Evolutionary conservation across 257 asterid species (phyloP).

Genomic region (Anisodus tanguticus): DNA sequence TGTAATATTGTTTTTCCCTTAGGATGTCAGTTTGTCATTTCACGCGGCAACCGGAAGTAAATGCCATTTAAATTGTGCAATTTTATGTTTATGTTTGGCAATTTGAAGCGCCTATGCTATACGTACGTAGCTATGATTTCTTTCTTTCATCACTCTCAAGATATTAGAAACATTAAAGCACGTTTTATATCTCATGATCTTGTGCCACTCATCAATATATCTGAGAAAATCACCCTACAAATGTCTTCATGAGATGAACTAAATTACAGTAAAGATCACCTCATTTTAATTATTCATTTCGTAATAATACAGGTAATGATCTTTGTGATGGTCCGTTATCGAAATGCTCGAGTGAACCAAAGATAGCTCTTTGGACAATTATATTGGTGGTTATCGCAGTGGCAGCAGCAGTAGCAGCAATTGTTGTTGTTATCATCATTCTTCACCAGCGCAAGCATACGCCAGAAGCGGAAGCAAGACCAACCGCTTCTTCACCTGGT

Average conservation of each 20-base stretch:
- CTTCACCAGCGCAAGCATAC: conserved; percentile 47
- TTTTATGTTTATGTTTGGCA: background rate
- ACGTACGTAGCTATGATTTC: too few relatives aligned
- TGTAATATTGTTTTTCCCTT: too few relatives aligned
- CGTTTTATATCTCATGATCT: background rate
- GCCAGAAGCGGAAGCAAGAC: conserved; percentile 24
- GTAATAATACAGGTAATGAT: conserved; percentile 46
- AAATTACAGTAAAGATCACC: background rate
- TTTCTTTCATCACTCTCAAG: background rate
- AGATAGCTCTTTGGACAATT: conserved; percentile 46
- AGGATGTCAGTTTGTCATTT: too few relatives aligned
- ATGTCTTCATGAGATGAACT: background rate
- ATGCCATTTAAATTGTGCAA: too few relatives aligned
- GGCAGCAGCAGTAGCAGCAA: conserved; percentile 47
- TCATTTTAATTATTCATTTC: background rate
- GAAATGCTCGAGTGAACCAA: conserved; percentile 42
- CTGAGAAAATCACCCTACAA: background rate
- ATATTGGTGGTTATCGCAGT: conserved; percentile 44
- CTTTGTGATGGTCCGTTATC: conserved; percentile 76
- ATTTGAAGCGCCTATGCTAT: too few relatives aligned
- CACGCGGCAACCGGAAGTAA: background rate
- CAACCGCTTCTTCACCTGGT: background rate
- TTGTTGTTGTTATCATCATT: conserved; percentile 61
- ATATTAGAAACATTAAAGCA: background rate
- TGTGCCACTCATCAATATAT: too few relatives aligned